Evolutionary conservation across 2,329 filamentous ascomycete species (phyloP).

Genomic region (Penicillium sp.): DNA sequence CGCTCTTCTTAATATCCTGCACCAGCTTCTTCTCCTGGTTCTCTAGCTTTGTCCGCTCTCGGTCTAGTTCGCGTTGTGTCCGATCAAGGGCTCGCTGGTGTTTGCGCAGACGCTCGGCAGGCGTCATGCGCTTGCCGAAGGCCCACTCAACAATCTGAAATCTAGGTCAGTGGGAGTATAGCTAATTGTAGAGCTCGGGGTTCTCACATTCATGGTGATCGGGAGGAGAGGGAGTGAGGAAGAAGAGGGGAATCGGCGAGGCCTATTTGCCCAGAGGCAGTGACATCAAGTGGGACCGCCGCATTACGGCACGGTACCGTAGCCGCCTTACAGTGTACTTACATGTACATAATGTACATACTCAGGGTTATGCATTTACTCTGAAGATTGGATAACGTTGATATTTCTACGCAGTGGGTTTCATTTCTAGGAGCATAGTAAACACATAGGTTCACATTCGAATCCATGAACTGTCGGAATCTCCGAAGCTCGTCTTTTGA

Average conservation of each 20-base stretch:
- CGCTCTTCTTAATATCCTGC: slow-evolving; percentile 95
- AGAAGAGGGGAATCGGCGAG: slow-evolving; percentile 1
- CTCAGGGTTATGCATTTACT: not conserved
- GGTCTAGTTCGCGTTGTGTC: slow-evolving; percentile 93
- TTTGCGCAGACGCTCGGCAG: slow-evolving; percentile 66
- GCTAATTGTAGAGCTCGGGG: not conserved
- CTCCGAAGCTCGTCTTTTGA: too few relatives aligned
- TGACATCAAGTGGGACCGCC: slow-evolving; percentile 32
- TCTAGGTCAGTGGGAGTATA: slow-evolving; percentile 18
- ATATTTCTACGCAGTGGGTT: too few relatives aligned
- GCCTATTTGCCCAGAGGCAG: slow-evolving; percentile 18
- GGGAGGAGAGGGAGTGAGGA: not conserved
- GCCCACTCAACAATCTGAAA: slow-evolving; percentile 96
- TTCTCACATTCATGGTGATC: slow-evolving; percentile 47
- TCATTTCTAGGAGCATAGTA: too few relatives aligned
- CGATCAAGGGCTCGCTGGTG: slow-evolving; percentile 97
- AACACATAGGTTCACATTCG: too few relatives aligned
- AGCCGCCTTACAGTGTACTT: not conserved
- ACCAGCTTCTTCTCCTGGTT: slow-evolving; percentile 98
- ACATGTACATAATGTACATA: not conserved
- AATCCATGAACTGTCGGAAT: too few relatives aligned
- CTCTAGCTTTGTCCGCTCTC: slow-evolving; percentile 92
- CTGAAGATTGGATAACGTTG: too few relatives aligned
- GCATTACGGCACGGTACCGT: slow-evolving; percentile 1
- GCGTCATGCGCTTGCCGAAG: slow-evolving; percentile 98